Base-by-base conservation (phyloP, 169 alveolate species). In the Cyclospora cayetanensis region DNA sequence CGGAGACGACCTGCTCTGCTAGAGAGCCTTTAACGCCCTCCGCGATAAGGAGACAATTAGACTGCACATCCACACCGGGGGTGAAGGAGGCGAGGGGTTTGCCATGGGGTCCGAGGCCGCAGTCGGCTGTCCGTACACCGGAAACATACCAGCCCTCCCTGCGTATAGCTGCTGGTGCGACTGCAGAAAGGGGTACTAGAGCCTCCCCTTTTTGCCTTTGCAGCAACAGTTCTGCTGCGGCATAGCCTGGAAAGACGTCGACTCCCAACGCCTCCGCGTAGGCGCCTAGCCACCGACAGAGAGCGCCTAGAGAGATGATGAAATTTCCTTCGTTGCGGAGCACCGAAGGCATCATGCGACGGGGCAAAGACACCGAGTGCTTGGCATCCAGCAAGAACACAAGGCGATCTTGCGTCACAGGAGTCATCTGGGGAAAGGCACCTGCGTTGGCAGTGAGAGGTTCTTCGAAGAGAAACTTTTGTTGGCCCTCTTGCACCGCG, bases 11-110 rank as follows among this genome's bases (percentile, higher is more conserved):
- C 72, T 84, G 83, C 77, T 95, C 97, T 25, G 97, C 82, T n/a
- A 97, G 90, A 34, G 97, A 95, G 65, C 98, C 98, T 77, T 97
- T 77, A 82, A 96, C 93, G 80, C 98, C 98, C 95, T 96, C 97
- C 18, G 97, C 92, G 31, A 96, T 77, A 35, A 95, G 83, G 25
- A 96, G 94, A 82, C 94, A 93, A 65, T 93, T 92, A n/a, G 97
- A 97, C 25, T 77, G 74, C 42, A 68, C 27, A 50, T 68, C 88
- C 2, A 29, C 42, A 15, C 86, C 89, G 35, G 70, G 65, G 77
- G 20, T 27, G 50, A 34, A 68, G 25, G 52, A 12, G 31, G 2
- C 4, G 34, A 27, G 29, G 9, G 15, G 12, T 12, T 29, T 68
- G 11, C 80, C 80, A 50, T 68, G 52, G 31, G 18, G 15, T 34